These are phyloP conservation scores for Taiwanofungus camphoratus DNA, from an alignment of 1,284 basidiomycete genomes.

Conservation along the genomic window DNA sequence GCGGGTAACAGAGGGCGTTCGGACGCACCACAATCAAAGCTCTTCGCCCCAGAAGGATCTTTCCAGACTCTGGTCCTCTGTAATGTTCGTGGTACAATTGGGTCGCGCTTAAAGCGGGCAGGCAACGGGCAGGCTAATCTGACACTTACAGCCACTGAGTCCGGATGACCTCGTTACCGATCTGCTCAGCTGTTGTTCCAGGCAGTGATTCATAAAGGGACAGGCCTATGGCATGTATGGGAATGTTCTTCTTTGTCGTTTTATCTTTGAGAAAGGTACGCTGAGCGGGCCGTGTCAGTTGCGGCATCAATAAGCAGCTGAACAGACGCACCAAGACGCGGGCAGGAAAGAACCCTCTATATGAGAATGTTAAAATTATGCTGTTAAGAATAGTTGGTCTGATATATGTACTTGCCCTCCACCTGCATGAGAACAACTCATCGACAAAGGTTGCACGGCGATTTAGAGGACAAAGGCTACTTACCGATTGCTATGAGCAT, in stretches of 20 bases:
- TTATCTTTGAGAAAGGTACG: slow-evolving; percentile 83
- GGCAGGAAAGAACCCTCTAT: slow-evolving; percentile 90
- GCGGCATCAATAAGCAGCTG: background rate
- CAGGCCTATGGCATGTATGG: slow-evolving; percentile 89
- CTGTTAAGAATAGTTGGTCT: slow-evolving; percentile 12
- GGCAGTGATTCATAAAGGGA: slow-evolving; percentile 87
- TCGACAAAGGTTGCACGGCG: slow-evolving; percentile 4
- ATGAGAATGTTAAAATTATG: slow-evolving; percentile 18
- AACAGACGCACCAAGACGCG: slow-evolving; percentile 67
- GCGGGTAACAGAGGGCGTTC: slow-evolving; percentile 9
- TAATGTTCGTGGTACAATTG: slow-evolving; percentile 6
- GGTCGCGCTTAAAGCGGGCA: slow-evolving; percentile 3
- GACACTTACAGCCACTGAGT: slow-evolving; percentile 86
- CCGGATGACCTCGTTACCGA: slow-evolving; percentile 81
- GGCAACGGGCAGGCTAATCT: background rate
- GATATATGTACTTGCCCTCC: slow-evolving; percentile 59
- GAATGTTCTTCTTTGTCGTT: slow-evolving; percentile 72
- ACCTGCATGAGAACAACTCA: slow-evolving; percentile 36
- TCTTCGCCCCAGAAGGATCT: slow-evolving; percentile 71
- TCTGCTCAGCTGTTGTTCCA: slow-evolving; percentile 68
- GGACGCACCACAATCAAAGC: slow-evolving; percentile 77
- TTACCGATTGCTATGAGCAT: slow-evolving; percentile 77
- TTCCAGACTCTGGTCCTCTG: slow-evolving; percentile 59
- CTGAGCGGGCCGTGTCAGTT: slow-evolving; percentile 29
- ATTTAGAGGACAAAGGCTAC: slow-evolving; percentile 16